phyloP scores from a whole-genome alignment of 257 asterid species.

The Apocynum venetum region DNA sequence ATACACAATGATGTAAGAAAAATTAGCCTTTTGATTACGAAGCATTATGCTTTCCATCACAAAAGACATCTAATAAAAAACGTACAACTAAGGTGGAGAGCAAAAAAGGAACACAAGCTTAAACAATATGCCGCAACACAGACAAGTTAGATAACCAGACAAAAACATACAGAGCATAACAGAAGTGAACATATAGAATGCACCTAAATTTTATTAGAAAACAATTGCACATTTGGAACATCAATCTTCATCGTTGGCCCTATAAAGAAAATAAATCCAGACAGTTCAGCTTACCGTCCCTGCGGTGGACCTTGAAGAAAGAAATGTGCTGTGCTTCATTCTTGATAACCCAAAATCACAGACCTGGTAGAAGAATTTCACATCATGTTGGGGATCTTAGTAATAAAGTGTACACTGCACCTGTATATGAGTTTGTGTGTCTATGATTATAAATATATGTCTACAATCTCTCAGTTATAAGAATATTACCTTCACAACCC shows the following conservation, averaged over 20 bases:
- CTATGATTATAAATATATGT: not conserved
- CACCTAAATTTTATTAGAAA: not conserved
- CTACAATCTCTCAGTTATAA: conserved; percentile 13
- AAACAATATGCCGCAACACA: conserved; percentile 6
- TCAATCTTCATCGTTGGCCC: not conserved
- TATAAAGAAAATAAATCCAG: not conserved
- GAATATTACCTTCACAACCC: conserved; percentile 87
- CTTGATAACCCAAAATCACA: conserved; percentile 92
- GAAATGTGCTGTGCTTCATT: conserved; percentile 92
- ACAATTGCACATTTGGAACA: not conserved
- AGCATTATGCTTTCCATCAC: conserved; percentile 24
- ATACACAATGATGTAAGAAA: conserved; percentile 38
- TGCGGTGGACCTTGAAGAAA: conserved; percentile 94
- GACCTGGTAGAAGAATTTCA: conserved; percentile 49
- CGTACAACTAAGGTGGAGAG: conserved; percentile 13
- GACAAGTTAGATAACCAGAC: not conserved
- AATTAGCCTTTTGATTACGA: conserved; percentile 35
- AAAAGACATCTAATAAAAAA: conserved; percentile 23
- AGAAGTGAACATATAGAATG: not conserved
- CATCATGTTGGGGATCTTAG: not conserved
- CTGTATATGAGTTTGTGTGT: not conserved
- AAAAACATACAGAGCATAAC: conserved; percentile 4
- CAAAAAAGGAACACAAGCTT: not conserved
- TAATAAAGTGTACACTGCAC: not conserved
- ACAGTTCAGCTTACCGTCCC: conserved; percentile 72